Base-by-base conservation (phyloP, 1,284 basidiomycete species). In the Ceratobasidium sp. region DNA sequence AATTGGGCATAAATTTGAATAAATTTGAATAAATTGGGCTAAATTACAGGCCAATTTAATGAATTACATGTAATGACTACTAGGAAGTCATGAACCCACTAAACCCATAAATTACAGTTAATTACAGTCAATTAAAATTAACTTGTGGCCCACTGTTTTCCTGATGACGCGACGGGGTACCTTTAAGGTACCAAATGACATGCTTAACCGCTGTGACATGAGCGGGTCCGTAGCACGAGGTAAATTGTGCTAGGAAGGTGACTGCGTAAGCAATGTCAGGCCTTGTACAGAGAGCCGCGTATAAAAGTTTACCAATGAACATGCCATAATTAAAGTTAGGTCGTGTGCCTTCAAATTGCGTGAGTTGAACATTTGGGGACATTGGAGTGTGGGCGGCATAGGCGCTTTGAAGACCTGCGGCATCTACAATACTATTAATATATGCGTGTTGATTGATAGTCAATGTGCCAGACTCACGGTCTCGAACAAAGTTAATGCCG, bases 251-350 rank as follows among this genome's bases (percentile, higher is more conserved):
- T 0, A 88, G 81, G 17, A 82, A 76, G 33, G 81, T 79, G 6
- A 87, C 83, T 0, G 86, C 82, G 76, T 82, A 85, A 0, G 84
- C 64, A 37, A 88, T 85, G 79, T 88, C 85, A 0, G 86, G 85
- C 0, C 83, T 76, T 0, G 86, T 86, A 0, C 79, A 83, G 15
- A 84, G 78, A 1, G 84, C 81, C 0, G 86, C 68, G 75, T 87
- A 88, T 66, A 86, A 82, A 1, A 88, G 82, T 1, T 79, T 82
- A 6, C 87, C 85, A 6, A 88, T 78, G 23, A 80, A 79, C 75
- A 79, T 79, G n/a, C 81, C 76, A 76, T 84, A 86, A n/a, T 56
- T 28, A 28, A 42, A 69, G 13, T 69, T 56, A 3, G 51, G 51
- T n/a, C 5, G 35, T 6, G 49, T 20, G 2, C 65, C 65, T 37